Evolutionary conservation across 345 rosid genomes (phyloP), one percentile per base, ranked within the genome.

Genomic region (Salix udensis): DNA sequence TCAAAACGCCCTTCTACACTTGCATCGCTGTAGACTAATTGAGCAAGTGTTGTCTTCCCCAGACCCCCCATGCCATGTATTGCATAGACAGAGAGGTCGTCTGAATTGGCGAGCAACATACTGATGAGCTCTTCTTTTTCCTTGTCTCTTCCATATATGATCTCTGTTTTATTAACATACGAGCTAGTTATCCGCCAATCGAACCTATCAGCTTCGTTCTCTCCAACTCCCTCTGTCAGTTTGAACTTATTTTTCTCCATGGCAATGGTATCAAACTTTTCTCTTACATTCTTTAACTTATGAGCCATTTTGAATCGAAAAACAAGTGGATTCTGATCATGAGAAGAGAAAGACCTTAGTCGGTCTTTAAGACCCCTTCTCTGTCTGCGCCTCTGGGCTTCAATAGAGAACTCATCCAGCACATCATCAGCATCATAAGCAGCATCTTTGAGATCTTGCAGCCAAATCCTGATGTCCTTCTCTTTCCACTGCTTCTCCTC

Each of bases 11-110:
- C 4, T 4, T 44, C n/a, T 23, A 65, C 14, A 0, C 21, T 36
- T 58, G 2, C 46, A 37, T 72, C 65, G 24, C 23, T 72, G 52
- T 72, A 72, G 31, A 72, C 36, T 18, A 72, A 72, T 12, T 72
- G 75, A 34, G 75, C 75, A 44, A 44, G 50, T 11, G 50, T 0
- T 44, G 50, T 44, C 16, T 44, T 44, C 50, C 50, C 50, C 14
- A 72, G 50, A 1, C 75, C 75, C n/a, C 67, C 50, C 75, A 72
- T 72, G 10, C 75, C 75, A 15, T 52, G 60, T 12, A 72, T 6
- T 34, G 68, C 76, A 24, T 8, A 24, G 10, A 73, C 68, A 61
- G 68, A 61, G 42, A 40, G 50, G 14, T 50, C 65, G 31, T 12
- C 62, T 16, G 48, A 30, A 75, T 50, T 15, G 36, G 65, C 0